Base-by-base conservation (phyloP, 192 early-diverging fungal species). In the Umbelopsis sp. region DNA sequence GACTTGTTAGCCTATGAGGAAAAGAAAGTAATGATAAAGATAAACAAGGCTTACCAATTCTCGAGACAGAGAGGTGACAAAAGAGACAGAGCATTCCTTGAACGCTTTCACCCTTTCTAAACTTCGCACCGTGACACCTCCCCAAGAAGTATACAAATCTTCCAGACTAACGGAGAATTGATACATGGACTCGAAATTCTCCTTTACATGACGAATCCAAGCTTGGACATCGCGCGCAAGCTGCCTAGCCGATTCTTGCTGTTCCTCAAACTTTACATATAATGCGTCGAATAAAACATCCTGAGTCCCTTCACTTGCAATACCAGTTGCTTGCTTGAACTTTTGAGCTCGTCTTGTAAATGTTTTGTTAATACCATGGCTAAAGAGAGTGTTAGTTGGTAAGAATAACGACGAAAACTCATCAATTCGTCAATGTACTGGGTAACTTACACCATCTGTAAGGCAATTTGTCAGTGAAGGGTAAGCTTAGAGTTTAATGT, bases 341-440 rank as follows among this genome's bases (percentile, higher is more conserved):
- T 85, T 80, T 49, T 90, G 89, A 0, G 87, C 86, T 45, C 85
- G 85, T 33, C 91, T 70, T 41, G 86, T 83, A 47, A 88, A 79
- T 37, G 86, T 88, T 73, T 92, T 92, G 74, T 84, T 91, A 69
- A 94, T 86, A 7, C 92, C 92, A 71, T 92, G 92, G 25, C 90
- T 91, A 78, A 47, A 49, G 18, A 45, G 64, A 72, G 65, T 25
- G 20, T 67, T 20, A 68, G n/a, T 8, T 51, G 23, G 51, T 22
- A 30, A 23, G n/a, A 33, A 50, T 33, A 2, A 46, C 16, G 64
- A 67, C 30, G 9, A n/a, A 75, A 46, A 45, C 7, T 30, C n/a
- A 49, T 41, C 21, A 0, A 46, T 25, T 8, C 30, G 72, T 18
- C 13, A 23, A 23, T 67, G 8, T 67, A 45, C 16, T 45, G 35